phyloP scores from a whole-genome alignment of 768 basidiomycete species.

The Daedaleopsis sinensis region DNA sequence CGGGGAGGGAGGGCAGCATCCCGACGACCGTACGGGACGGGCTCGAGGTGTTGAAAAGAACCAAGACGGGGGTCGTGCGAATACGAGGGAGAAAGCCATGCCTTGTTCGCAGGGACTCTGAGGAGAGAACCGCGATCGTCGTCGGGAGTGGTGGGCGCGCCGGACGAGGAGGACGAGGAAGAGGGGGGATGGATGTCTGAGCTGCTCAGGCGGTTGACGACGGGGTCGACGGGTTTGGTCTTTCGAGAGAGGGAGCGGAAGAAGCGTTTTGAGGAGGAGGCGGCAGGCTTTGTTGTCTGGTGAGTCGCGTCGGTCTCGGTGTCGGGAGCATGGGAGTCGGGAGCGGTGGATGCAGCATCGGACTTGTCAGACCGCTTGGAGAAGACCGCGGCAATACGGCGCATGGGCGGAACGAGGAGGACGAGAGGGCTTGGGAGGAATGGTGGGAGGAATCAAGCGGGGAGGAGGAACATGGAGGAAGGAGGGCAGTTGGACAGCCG shows the following conservation, averaged over 20 bases:
- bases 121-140: constrained; percentile 36
- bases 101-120: constrained; percentile 15
- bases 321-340: constrained; percentile 1
- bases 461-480: constrained; percentile 13
- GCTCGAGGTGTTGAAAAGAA: constrained; percentile 14
- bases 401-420: constrained; percentile 15
- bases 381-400: constrained; percentile 56
- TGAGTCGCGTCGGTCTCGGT: constrained; percentile 14
- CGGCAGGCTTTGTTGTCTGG: constrained; percentile 10
- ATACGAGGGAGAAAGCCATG: constrained; percentile 15
- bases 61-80: constrained; percentile 13
- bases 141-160: constrained; percentile 58
- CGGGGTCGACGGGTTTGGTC: constrained; percentile 34
- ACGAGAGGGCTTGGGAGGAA: constrained; percentile 2
- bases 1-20: constrained; percentile 7
- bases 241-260: constrained; percentile 30
- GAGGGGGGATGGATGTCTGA: constrained; percentile 19
- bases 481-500: constrained; percentile 6
- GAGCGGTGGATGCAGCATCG: constrained; percentile 30
- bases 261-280: constrained; percentile 23
- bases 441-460: constrained; percentile 14
- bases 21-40: constrained; percentile 9
- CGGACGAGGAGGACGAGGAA: constrained; percentile 64
- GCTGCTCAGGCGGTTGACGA: constrained; percentile 36
- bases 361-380: constrained; percentile 45